Conservation (phyloP, 371 early-diverging fungal genomes). For the Mortierella sp. region DNA sequence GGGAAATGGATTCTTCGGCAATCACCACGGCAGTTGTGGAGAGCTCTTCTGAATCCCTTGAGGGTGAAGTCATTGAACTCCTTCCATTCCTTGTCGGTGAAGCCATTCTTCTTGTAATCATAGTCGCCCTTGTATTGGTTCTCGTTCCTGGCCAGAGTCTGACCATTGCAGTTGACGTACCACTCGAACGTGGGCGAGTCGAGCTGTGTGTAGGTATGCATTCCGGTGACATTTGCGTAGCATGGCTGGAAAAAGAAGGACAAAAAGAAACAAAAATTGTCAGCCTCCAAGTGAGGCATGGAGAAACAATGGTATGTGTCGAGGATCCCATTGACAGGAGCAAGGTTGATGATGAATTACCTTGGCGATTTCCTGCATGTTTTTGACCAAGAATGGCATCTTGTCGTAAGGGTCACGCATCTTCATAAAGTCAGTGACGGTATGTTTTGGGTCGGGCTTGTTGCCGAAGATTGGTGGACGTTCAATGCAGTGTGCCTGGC, state of each 20-base stretch:
- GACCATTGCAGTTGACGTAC: constrained; percentile 46
- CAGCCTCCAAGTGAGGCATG: constrained; percentile 11
- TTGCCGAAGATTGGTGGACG: constrained; percentile 32
- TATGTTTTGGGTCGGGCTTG: constrained; percentile 6
- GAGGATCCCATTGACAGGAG: constrained; percentile 2
- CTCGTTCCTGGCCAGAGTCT: constrained; percentile 47
- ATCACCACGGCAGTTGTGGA: constrained; percentile 47
- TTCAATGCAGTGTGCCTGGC: constrained; percentile 35
- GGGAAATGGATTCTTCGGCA: constrained; percentile 46
- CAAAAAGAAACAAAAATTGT: constrained; percentile 4
- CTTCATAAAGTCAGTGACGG: constrained; percentile 23
- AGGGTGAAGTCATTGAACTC: constrained; percentile 32
- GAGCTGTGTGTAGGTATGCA: no score
- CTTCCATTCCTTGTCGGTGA: constrained; percentile 31
- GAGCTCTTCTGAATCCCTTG: constrained; percentile 42
- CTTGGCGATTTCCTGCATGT: constrained; percentile 26
- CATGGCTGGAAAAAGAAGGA: no score
- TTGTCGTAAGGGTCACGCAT: constrained; percentile 26
- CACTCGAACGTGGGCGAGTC: constrained; percentile 21
- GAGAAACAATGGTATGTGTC: constrained; percentile 1
- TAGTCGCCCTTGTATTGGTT: constrained; percentile 27
- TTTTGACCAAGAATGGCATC: constrained; percentile 35
- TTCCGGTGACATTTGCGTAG: constrained; percentile 34
- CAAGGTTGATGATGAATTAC: no score
- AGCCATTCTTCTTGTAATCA: constrained; percentile 40